phyloP scores from a whole-genome alignment of 768 basidiomycete genomes.

The Lactarius deliciosus region DNA sequence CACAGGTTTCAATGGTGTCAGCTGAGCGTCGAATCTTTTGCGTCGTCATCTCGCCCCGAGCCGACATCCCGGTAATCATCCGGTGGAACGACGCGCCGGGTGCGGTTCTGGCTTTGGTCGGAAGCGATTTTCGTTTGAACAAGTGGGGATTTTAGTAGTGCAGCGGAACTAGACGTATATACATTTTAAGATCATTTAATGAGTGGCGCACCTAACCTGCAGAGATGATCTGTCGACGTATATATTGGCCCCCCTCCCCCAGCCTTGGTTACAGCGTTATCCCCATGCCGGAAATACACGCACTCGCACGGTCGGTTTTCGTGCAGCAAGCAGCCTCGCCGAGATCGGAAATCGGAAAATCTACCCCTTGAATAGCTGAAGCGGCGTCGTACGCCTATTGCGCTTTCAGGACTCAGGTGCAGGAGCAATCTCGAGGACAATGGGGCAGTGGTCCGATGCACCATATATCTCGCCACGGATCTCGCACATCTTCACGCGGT shows the following conservation, averaged over 20 bases:
- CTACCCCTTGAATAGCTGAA: not conserved
- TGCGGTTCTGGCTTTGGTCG: no score
- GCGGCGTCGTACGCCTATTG: no score
- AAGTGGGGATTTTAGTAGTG: no score
- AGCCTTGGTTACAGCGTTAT: not conserved
- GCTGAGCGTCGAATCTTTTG: no score
- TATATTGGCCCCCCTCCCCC: not conserved
- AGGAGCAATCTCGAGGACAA: conserved; percentile 66
- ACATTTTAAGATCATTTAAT: not conserved
- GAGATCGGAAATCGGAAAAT: not conserved
- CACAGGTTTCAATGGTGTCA: no score
- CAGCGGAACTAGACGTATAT: no score
- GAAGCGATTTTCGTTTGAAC: no score
- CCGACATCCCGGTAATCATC: no score
- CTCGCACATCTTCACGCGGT: conserved; percentile 76
- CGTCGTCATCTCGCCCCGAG: no score
- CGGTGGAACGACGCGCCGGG: no score
- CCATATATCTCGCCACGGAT: conserved; percentile 84
- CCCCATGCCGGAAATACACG: not conserved
- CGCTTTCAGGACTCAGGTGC: not conserved
- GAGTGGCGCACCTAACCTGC: not conserved
- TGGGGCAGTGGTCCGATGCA: conserved; percentile 82
- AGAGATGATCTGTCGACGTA: not conserved
- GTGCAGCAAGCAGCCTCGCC: not conserved
- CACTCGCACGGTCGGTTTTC: not conserved